Evolutionary conservation across 169 alveolate genomes (phyloP), one percentile per base, ranked within the genome.

Genomic region (Eimeria maxima): DNA sequence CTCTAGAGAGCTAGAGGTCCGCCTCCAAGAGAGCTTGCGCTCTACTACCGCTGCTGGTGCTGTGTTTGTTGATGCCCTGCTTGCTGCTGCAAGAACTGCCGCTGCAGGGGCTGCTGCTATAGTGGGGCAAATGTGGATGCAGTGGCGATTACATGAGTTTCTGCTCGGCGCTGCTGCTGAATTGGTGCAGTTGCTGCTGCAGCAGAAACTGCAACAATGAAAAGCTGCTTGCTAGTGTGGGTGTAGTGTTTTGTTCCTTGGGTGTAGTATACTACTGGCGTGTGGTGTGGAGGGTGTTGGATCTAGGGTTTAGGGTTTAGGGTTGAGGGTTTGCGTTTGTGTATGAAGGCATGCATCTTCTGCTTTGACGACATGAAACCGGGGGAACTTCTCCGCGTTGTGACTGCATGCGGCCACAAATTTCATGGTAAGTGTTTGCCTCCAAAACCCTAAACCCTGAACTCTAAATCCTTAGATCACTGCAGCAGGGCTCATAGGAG

Each of bases 301-400:
- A 45, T 69, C 27, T 69, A 69, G 80, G 80, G 80, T 69, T 69
- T 69, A 69, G 80, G 80, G 80, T 69, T 69, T 69, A n/a, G 42
- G 80, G 83, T 71, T 27, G 10, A n/a, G 38, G 89, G 57, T 81
- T 11, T 47, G 69, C 3, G 67, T 27, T 38, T 27, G 16, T 47
- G 24, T 16, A 42, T 50, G 14, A 60, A 81, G 90, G 69, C 73
- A 24, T 81, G 90, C 73, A 81, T 81, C 8, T 81, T 81, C 73
- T 81, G 90, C n/a, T 81, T 81, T 14, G 90, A 81, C 73, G 90
- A 81, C 24, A 47, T 81, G 73, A 81, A 81, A 74, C 90, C 90
- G 0, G 90, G 90, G 45, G 90, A 81, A 27, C 90, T 81, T 38
- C 90, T 81, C 16, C 90, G 90, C 74, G 90, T 81, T n/a, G 90